Evolutionary conservation across 345 rosid species (phyloP).

Genomic region (Ceriops decandra): DNA sequence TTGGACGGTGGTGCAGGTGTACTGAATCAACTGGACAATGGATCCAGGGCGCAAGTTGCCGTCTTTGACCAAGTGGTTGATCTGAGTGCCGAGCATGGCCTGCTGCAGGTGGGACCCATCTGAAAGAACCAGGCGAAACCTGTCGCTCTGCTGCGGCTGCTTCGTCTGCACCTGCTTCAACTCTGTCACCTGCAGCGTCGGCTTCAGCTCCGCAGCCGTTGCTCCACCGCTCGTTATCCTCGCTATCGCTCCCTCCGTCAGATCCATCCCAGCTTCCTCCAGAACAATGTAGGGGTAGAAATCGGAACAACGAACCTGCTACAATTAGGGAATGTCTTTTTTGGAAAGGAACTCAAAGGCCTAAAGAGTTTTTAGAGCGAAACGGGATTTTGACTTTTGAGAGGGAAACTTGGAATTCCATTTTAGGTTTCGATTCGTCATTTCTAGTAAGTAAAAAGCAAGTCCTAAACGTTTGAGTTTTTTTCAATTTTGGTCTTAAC

Average conservation of each 20-base stretch:
- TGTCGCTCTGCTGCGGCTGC: constrained; percentile 40
- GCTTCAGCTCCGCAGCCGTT: constrained; percentile 47
- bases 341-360: no score
- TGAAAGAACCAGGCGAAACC: constrained; percentile 55
- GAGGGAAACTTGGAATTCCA: no score
- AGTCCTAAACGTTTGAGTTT: no score
- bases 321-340: no score
- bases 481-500: no score
- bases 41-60: constrained; percentile 60
- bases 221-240: constrained; percentile 48
- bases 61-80: constrained; percentile 46
- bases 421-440: no score
- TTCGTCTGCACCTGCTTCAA: constrained; percentile 52
- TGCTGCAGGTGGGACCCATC: constrained; percentile 59
- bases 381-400: no score
- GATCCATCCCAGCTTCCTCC: constrained; percentile 27
- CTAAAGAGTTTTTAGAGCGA: no score
- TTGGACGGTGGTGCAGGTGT: constrained; percentile 57
- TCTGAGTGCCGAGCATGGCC: constrained; percentile 67
- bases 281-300: background rate
- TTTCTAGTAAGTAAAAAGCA: no score
- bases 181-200: constrained; percentile 70
- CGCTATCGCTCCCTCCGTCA: constrained; percentile 61
- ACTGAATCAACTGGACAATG: constrained; percentile 47
- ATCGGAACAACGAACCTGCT: no score